Percentiles rank a stretch among this genome's conserved stretches.
These are phyloP conservation scores for Diplosphaera chodatii DNA, from an alignment of 139 green algal genomes.

Conservation along the genomic window DNA sequence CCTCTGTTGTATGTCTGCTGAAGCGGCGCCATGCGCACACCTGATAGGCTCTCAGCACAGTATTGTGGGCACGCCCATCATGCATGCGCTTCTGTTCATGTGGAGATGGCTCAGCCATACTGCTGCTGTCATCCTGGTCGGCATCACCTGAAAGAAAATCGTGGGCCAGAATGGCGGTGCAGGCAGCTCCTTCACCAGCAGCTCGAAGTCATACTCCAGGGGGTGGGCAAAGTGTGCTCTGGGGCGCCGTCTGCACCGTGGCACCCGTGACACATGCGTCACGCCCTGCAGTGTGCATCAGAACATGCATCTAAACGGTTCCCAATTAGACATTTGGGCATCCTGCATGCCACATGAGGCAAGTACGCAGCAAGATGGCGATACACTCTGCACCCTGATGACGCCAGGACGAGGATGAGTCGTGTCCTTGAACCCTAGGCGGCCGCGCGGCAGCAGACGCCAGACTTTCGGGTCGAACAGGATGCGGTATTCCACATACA, in stretches of 20 bases:
- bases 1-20: neutral
- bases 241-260: neutral
- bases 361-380: too few relatives aligned
- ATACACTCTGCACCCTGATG: neutral
- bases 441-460: neutral
- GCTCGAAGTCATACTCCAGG: neutral
- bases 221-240: neutral
- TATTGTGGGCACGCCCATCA: too few relatives aligned
- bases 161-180: neutral
- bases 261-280: neutral
- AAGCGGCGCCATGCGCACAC: neutral
- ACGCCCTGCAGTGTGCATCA: too few relatives aligned
- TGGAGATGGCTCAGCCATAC: too few relatives aligned
- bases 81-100: too few relatives aligned
- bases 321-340: too few relatives aligned
- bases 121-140: too few relatives aligned
- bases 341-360: too few relatives aligned
- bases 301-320: too few relatives aligned
- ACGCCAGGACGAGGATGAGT: neutral
- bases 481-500: conserved; percentile 8
- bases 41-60: too few relatives aligned
- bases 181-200: neutral
- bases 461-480: conserved; percentile 9
- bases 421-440: neutral
- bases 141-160: conserved; percentile 1